A percentile compares a stretch with the other conserved stretches of the same genome.
Conservation (phyloP, 306 rosid species). For the Cucurbita pepo region DNA sequence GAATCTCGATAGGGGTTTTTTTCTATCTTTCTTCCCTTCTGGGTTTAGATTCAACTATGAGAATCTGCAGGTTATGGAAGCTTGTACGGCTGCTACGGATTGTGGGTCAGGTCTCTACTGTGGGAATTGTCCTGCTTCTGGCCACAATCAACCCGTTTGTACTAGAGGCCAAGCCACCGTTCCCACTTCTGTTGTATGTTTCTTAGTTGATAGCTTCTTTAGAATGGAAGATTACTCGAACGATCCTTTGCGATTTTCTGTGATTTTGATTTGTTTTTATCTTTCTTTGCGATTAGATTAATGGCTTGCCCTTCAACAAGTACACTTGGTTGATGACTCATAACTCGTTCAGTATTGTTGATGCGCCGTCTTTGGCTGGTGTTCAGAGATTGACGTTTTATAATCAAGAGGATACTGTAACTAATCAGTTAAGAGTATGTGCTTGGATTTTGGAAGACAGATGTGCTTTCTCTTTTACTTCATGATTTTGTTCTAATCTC, state of each 20-base stretch:
- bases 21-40: background rate
- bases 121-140: constrained; percentile 75
- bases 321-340: constrained; percentile 88
- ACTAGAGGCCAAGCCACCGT: constrained; percentile 60
- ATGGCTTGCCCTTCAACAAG: constrained; percentile 76
- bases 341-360: constrained; percentile 82
- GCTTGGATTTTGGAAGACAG: background rate
- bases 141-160: constrained; percentile 45
- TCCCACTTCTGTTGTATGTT: constrained; percentile 51
- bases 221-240: background rate
- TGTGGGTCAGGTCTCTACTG: constrained; percentile 74
- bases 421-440: constrained; percentile 65
- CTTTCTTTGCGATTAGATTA: constrained; percentile 28
- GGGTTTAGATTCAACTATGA: constrained; percentile 8
- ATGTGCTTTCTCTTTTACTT: background rate
- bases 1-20: constrained; percentile 15
- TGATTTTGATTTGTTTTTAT: background rate
- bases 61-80: constrained; percentile 47
- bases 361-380: constrained; percentile 55
- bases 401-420: constrained; percentile 89
- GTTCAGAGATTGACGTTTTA: constrained; percentile 71
- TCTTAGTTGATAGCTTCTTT: background rate
- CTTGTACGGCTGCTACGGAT: constrained; percentile 56
- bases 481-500: background rate
- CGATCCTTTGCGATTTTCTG: background rate